These are phyloP conservation scores for Sordaria brevicollis DNA, from an alignment of 495 filamentous ascomycete genomes.

Conservation along the genomic window DNA sequence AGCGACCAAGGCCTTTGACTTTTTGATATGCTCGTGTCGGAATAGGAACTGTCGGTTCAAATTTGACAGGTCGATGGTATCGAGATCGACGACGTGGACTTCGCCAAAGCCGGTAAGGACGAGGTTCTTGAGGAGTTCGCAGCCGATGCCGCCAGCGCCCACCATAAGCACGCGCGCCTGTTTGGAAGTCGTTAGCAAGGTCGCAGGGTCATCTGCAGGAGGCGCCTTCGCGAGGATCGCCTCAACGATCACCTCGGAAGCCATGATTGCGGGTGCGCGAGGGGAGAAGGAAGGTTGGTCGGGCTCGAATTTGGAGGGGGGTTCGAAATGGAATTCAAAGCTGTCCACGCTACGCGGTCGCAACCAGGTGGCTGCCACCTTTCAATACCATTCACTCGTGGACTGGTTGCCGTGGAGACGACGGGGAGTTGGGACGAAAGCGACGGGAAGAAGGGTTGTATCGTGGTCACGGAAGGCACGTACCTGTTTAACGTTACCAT, in stretches of 20 bases:
- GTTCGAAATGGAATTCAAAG: neutral
- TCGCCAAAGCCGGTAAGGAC: conserved; percentile 89
- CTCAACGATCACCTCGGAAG: neutral
- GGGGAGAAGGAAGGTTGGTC: neutral
- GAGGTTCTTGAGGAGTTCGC: conserved; percentile 95
- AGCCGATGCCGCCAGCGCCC: conserved; percentile 93
- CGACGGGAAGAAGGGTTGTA: conserved; percentile 7
- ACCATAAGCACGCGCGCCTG: conserved; percentile 89
- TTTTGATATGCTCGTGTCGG: conserved; percentile 94
- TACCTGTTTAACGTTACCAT: conserved; percentile 38
- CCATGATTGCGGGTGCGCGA: conserved; percentile 6
- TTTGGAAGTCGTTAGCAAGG: conserved; percentile 20
- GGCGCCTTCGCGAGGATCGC: neutral
- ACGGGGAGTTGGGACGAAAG: neutral
- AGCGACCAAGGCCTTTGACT: conserved; percentile 89
- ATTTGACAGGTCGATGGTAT: conserved; percentile 97
- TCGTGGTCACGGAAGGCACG: conserved; percentile 7
- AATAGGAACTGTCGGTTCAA: conserved; percentile 98
- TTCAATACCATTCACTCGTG: neutral
- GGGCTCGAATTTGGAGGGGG: neutral
- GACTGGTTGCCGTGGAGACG: neutral
- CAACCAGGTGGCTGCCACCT: neutral
- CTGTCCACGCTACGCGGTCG: neutral
- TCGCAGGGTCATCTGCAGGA: neutral
- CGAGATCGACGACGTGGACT: conserved; percentile 91